Evolutionary conservation across 805 yeast genomes (phyloP).

Genomic region (Millerozyma acaciae): DNA sequence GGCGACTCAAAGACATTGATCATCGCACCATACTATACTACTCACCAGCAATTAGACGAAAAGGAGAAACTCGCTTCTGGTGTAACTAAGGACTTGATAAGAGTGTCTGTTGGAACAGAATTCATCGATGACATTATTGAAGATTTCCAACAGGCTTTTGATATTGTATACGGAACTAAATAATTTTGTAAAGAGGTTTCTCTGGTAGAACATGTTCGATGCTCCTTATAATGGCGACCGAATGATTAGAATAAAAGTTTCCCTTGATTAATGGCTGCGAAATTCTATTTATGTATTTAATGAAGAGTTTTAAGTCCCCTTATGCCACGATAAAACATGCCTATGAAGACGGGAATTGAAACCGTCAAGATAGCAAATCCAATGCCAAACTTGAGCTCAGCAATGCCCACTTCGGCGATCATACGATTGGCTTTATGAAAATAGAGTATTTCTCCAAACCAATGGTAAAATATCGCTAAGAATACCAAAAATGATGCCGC

Average conservation of each 20-base stretch:
- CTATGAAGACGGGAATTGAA: neutral
- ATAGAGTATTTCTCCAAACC: constrained; percentile 10
- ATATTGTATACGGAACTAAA: constrained; percentile 42
- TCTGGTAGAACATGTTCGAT: too few relatives aligned
- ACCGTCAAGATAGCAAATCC: constrained; percentile 8
- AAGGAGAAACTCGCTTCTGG: constrained; percentile 81
- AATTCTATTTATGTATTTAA: neutral
- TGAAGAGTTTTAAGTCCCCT: neutral
- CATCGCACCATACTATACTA: constrained; percentile 93
- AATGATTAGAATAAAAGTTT: too few relatives aligned
- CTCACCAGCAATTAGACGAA: constrained; percentile 86
- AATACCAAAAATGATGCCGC: constrained; percentile 6
- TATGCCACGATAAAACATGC: neutral
- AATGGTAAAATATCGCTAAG: neutral
- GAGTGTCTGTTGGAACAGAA: constrained; percentile 90
- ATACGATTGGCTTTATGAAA: constrained; percentile 6
- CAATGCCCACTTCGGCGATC: constrained; percentile 9
- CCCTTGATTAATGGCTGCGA: neutral
- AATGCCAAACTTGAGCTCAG: constrained; percentile 7
- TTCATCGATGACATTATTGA: constrained; percentile 85
- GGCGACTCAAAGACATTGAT: constrained; percentile 96
- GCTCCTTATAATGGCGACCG: too few relatives aligned
- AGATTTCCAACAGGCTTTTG: constrained; percentile 85
- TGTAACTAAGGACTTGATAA: constrained; percentile 81
- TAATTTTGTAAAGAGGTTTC: too few relatives aligned